phyloP scores from a whole-genome alignment of 148 eudicot genomes.

The Diospyros lotus region DNA sequence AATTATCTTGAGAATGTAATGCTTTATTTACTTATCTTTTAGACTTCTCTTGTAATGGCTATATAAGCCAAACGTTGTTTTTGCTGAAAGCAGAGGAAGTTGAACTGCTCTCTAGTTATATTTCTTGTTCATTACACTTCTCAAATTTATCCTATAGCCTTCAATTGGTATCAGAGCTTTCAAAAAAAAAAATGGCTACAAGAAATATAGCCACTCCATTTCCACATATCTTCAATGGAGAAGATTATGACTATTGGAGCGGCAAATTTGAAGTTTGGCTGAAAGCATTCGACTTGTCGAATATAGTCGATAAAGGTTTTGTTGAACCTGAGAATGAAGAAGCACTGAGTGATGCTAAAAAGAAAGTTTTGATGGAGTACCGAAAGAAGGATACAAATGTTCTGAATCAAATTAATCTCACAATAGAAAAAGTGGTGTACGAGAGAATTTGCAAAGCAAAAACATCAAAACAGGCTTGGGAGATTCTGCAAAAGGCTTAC shows the following conservation, averaged over 20 bases:
- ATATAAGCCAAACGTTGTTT: too few relatives aligned
- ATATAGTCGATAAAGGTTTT: neutral
- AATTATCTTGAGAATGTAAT: too few relatives aligned
- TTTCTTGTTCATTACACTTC: too few relatives aligned
- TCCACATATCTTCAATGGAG: neutral
- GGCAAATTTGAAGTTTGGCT: neutral
- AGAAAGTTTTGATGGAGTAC: neutral
- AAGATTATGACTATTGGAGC: neutral
- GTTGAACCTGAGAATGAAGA: neutral
- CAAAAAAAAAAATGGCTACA: too few relatives aligned
- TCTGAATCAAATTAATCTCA: neutral
- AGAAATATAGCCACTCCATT: neutral
- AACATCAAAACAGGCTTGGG: neutral
- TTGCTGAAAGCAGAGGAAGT: too few relatives aligned
- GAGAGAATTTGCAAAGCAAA: neutral
- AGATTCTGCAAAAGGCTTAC: neutral
- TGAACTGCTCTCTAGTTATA: too few relatives aligned
- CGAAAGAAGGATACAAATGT: neutral
- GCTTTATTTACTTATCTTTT: too few relatives aligned
- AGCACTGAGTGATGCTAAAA: neutral
- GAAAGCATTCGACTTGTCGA: neutral
- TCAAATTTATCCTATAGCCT: too few relatives aligned
- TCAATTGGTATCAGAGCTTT: too few relatives aligned
- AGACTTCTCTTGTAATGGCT: too few relatives aligned
- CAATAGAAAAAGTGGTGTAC: too few relatives aligned